A percentile compares a stretch with the other conserved stretches of the same genome.
Evolutionary conservation across 768 basidiomycete genomes (phyloP).

Genomic region (Leccinum incarnatum): DNA sequence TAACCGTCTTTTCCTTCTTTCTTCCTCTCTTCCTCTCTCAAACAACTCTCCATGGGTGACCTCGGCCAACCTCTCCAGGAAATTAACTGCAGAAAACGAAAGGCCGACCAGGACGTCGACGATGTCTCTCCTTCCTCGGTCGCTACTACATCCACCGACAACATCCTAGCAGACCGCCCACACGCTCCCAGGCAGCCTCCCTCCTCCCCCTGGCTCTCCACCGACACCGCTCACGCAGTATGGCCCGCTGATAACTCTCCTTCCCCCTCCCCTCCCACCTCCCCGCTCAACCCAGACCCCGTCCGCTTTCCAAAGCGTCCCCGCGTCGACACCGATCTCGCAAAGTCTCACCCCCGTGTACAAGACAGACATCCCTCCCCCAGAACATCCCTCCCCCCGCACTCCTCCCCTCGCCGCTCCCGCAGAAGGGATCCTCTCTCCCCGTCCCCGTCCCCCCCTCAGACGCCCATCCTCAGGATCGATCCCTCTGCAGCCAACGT

Average conservation of each 20-base stretch:
- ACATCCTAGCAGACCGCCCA: conserved; percentile 36
- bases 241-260: conserved; percentile 42
- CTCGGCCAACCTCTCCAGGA: conserved; percentile 51
- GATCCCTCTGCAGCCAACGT: conserved; percentile 28
- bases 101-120: conserved; percentile 52
- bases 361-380: conserved; percentile 14
- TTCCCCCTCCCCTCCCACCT: conserved; percentile 33
- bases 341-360: conserved; percentile 15
- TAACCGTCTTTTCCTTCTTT: conserved; percentile 1
- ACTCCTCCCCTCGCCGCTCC: conserved; percentile 30
- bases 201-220: conserved; percentile 29
- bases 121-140: conserved; percentile 34
- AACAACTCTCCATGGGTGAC: conserved; percentile 54
- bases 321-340: conserved; percentile 25
- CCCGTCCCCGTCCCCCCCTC: conserved; percentile 23
- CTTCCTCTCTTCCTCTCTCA: conserved; percentile 10
- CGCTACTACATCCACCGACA: conserved; percentile 23
- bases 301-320: conserved; percentile 29
- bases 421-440: conserved; percentile 32
- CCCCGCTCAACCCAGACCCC: conserved; percentile 39
- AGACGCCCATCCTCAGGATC: conserved; percentile 21
- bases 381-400: conserved; percentile 18
- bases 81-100: conserved; percentile 62
- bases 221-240: conserved; percentile 28
- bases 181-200: conserved; percentile 44